phyloP scores from a whole-genome alignment of 352 stramenopile genomes.

The Peronospora tabacina region DNA sequence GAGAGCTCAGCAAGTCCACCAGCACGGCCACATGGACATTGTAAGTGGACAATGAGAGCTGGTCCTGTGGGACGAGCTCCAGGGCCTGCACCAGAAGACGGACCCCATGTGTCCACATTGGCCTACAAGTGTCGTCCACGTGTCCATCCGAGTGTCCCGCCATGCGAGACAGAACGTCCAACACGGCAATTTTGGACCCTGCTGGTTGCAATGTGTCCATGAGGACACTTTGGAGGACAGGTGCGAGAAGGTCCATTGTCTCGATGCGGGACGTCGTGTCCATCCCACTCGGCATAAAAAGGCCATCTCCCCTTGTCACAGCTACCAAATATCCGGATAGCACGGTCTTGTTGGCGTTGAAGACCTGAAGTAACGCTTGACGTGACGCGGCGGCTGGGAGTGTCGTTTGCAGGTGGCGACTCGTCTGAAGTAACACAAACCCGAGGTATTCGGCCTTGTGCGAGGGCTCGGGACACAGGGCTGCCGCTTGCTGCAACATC shows the following conservation, averaged over 20 bases:
- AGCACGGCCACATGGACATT: conserved; percentile 30
- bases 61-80: conserved; percentile 25
- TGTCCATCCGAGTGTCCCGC: conserved; percentile 34
- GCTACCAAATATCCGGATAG: conserved; percentile 36
- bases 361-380: conserved; percentile 29
- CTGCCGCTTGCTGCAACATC: conserved; percentile 32
- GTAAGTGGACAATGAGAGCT: conserved; percentile 24
- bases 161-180: conserved; percentile 36
- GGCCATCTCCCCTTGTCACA: conserved; percentile 16
- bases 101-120: conserved; percentile 6
- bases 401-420: conserved; percentile 14
- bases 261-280: background rate
- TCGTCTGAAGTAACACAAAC: conserved; percentile 31
- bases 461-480: conserved; percentile 36
- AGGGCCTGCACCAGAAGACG: conserved; percentile 31
- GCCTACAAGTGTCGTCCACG: background rate
- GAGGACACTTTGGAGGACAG: conserved; percentile 35
- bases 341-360: conserved; percentile 34
- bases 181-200: conserved; percentile 24
- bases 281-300: background rate
- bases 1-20: conserved; percentile 33
- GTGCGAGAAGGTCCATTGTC: conserved; percentile 24
- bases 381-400: conserved; percentile 4
- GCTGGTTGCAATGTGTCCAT: conserved; percentile 14
- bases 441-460: conserved; percentile 49